Base-by-base conservation (phyloP, 768 basidiomycete species). In the Sarcomyxa edulis region DNA sequence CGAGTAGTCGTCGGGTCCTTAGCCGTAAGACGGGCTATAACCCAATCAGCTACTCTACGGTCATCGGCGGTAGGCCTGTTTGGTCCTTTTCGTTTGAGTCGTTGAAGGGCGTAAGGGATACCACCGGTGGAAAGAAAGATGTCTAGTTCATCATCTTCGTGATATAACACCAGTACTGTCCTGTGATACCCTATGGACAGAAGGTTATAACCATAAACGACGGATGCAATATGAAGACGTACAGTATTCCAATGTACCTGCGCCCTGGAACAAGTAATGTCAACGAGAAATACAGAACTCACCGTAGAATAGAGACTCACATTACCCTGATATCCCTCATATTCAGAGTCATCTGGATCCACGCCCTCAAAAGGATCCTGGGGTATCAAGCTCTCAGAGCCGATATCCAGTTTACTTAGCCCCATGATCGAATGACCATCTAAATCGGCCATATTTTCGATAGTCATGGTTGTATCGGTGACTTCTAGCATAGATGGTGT, bases 311-410 rank as follows among this genome's bases (percentile, higher is more conserved):
- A 26, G 14, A n/a, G 25, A 48, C 61, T 32, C 27, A 69, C 70
- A 48, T 69, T 67, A 9, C 62, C 66, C 49, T 56, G 54, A 44
- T 69, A 69, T 16, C 65, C 63, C 35, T 66, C 64, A 32, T 66
- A 68, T 2, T 68, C 55, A 12, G 50, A 47, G 3, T 61, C 49
- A 40, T 69, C 62, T 4, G 66, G 66, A 9, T 40, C 37, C 5
- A 23, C 37, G 19, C 47, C 58, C 22, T 66, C 55, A 43, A 70
- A 68, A 0, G 59, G 49, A 30, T 64, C 42, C 26, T 50, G 49
- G 1, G 63, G 65, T 19, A 69, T 52, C 11, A 68, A 46, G 25
- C 52, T 49, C 8, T 53, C 48, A 21, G 53, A 40, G 1, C 46
- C 39, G 6, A 67, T 16, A 1, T 39, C 20, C 4, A 63, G 34